Conservation (phyloP, 2,329 filamentous ascomycete species). For the Pyrenochaeta sp. region DNA sequence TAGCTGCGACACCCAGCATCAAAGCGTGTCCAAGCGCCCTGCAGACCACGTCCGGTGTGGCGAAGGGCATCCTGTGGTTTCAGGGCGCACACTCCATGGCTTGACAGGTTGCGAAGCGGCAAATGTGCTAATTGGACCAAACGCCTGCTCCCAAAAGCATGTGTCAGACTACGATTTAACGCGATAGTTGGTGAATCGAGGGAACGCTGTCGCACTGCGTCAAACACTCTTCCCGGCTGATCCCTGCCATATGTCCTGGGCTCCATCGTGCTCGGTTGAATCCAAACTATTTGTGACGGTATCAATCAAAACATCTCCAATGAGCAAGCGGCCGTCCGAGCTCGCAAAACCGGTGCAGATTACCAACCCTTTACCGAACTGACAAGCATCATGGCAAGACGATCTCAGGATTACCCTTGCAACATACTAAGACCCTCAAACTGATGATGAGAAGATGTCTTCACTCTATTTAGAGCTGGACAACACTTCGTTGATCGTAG, state of each 20-base stretch:
- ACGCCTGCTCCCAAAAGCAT: slow-evolving; percentile 24
- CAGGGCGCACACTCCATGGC: slow-evolving; percentile 33
- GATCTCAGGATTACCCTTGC: neutral
- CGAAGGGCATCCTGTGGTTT: slow-evolving; percentile 30
- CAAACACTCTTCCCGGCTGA: slow-evolving; percentile 41
- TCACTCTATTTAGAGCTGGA: too few relatives aligned
- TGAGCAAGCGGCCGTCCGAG: slow-evolving; percentile 13
- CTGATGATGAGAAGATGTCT: neutral
- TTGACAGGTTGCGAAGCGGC: slow-evolving; percentile 25
- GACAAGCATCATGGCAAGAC: neutral
- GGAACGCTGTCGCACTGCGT: slow-evolving; percentile 41
- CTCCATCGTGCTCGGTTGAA: slow-evolving; percentile 22
- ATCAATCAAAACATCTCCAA: slow-evolving; percentile 26
- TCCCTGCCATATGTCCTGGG: slow-evolving; percentile 33
- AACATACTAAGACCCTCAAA: too few relatives aligned
- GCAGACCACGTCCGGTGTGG: slow-evolving; percentile 41
- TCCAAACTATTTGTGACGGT: slow-evolving; percentile 1
- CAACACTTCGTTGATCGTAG: too few relatives aligned
- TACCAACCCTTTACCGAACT: neutral
- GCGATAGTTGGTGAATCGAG: slow-evolving; percentile 41
- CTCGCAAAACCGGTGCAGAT: slow-evolving; percentile 14
- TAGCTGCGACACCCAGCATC: slow-evolving; percentile 36
- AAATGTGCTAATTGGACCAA: slow-evolving; percentile 29
- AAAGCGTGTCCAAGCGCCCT: slow-evolving; percentile 42
- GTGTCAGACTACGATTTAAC: slow-evolving; percentile 26